Conservation (phyloP, 2,329 filamentous ascomycete genomes). For the Shiraia sp. region DNA sequence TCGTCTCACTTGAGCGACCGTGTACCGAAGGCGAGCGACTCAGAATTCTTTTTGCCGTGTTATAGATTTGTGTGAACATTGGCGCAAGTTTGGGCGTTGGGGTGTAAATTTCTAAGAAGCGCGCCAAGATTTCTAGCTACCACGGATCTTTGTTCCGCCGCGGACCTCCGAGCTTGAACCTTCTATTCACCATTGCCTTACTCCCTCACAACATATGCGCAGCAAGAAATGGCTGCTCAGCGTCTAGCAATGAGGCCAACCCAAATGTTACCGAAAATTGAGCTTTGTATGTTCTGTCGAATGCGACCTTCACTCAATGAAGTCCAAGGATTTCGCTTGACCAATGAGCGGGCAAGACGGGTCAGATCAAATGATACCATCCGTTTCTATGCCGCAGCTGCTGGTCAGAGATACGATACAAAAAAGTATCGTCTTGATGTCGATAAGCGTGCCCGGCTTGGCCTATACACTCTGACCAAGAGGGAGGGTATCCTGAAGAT, state of each 20-base stretch:
- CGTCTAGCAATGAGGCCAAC: conserved; percentile 13
- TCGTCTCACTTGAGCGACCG: conserved; percentile 18
- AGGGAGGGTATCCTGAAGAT: conserved; percentile 20
- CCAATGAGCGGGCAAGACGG: background rate
- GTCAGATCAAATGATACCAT: background rate
- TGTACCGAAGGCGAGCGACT: conserved; percentile 37
- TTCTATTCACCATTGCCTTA: background rate
- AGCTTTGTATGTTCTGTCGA: conserved; percentile 25
- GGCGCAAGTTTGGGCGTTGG: conserved; percentile 10
- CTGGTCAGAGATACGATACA: conserved; percentile 15
- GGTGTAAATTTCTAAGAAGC: conserved; percentile 23
- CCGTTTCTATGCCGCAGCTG: conserved; percentile 16
- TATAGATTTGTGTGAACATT: conserved; percentile 40
- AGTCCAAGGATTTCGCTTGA: background rate
- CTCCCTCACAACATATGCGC: background rate
- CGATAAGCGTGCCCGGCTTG: conserved; percentile 23
- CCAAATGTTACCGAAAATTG: conserved; percentile 8
- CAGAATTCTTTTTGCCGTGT: conserved; percentile 34
- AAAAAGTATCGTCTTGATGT: conserved; percentile 22
- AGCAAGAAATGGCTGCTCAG: conserved; percentile 21
- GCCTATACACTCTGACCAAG: conserved; percentile 22
- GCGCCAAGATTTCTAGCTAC: conserved; percentile 33
- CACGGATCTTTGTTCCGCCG: conserved; percentile 8
- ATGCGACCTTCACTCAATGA: conserved; percentile 1
- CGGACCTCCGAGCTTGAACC: conserved; percentile 20